phyloP scores from a whole-genome alignment of 2,329 filamentous ascomycete genomes.

The Pestalotiopsis sp. region DNA sequence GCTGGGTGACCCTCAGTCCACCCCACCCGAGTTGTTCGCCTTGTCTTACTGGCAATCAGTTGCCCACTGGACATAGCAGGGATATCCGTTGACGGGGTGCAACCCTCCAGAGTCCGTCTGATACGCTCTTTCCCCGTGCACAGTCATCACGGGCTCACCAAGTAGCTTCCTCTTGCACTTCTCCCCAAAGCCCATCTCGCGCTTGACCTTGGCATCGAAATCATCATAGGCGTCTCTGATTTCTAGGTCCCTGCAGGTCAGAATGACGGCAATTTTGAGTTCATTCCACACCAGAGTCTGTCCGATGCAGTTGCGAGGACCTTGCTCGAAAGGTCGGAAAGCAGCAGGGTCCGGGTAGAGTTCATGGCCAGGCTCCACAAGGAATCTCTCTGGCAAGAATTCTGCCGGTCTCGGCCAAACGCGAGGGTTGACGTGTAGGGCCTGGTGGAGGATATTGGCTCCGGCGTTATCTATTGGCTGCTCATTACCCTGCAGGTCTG shows the following conservation, averaged over 20 bases:
- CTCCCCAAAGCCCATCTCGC: not conserved
- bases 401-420: slow-evolving; percentile 11
- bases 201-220: slow-evolving; percentile 11
- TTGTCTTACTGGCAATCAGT: not conserved
- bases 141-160: slow-evolving; percentile 3
- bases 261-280: slow-evolving; percentile 1
- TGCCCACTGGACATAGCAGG: slow-evolving; percentile 12
- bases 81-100: slow-evolving; percentile 14
- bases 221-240: slow-evolving; percentile 14
- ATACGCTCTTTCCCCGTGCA: slow-evolving; percentile 14
- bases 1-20: not conserved
- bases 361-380: slow-evolving; percentile 6
- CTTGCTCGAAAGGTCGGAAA: slow-evolving; percentile 17
- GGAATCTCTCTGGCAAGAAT: slow-evolving; percentile 16
- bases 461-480: not conserved
- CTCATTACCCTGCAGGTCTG: slow-evolving; percentile 8
- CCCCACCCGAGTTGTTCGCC: not conserved
- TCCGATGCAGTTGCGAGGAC: slow-evolving; percentile 15
- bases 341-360: slow-evolving; percentile 5
- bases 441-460: slow-evolving; percentile 9
- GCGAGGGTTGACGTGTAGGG: slow-evolving; percentile 13
- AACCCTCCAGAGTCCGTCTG: slow-evolving; percentile 14
- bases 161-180: not conserved
- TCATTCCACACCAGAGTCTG: slow-evolving; percentile 10
- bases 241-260: slow-evolving; percentile 9